Evolutionary conservation across 306 rosid species (phyloP).

Genomic region (Quercus bicolor): DNA sequence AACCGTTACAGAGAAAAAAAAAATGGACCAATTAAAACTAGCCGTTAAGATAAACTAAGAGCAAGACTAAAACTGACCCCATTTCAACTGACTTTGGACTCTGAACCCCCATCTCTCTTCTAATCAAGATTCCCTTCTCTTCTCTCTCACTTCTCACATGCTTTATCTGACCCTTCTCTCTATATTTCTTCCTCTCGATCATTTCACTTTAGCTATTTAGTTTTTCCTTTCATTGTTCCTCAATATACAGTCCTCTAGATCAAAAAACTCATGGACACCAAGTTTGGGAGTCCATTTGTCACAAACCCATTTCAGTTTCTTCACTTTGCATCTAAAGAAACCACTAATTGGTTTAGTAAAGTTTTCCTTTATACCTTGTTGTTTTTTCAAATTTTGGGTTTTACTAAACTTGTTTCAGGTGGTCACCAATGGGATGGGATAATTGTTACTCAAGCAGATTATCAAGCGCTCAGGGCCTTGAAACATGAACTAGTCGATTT

Average conservation of each 20-base stretch:
- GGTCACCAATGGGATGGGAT: conserved; percentile 61
- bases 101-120: conserved; percentile 7
- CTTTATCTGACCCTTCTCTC: conserved; percentile 15
- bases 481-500: conserved; percentile 57
- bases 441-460: conserved; percentile 53
- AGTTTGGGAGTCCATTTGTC: conserved; percentile 15
- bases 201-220: conserved; percentile 3
- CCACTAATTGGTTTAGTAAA: neutral
- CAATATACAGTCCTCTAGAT: neutral
- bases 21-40: conserved; percentile 39
- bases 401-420: conserved; percentile 31
- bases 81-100: conserved; percentile 21
- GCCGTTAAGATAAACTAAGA: conserved; percentile 59
- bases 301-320: conserved; percentile 13
- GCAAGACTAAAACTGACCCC: conserved; percentile 39
- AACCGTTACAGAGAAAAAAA: conserved; percentile 38
- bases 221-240: conserved; percentile 3
- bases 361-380: conserved; percentile 22
- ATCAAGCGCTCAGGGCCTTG: conserved; percentile 61
- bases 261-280: conserved; percentile 47
- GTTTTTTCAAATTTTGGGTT: conserved; percentile 30
- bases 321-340: conserved; percentile 14
- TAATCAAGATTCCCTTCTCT: neutral
- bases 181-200: neutral
- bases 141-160: conserved; percentile 27